A percentile compares a stretch with the other conserved stretches of the same genome.
These are phyloP conservation scores for Amphirosellinia nigrospora DNA, from an alignment of 495 filamentous ascomycete genomes.

Conservation along the genomic window DNA sequence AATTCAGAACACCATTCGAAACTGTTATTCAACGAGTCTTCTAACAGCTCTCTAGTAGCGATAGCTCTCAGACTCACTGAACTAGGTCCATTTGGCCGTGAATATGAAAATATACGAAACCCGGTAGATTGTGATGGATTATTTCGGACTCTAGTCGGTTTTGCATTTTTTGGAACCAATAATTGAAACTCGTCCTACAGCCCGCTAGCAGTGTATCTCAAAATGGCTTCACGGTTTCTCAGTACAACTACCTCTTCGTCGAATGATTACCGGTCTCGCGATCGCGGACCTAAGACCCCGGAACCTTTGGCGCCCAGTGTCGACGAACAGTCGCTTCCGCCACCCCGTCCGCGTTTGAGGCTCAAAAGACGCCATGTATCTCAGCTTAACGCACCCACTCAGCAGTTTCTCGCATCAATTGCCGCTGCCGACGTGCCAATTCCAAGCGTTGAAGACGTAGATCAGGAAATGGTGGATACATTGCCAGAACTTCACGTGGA, in stretches of 20 bases:
- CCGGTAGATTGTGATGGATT: conserved; percentile 29
- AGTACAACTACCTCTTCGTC: conserved; percentile 46
- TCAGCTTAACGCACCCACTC: conserved; percentile 56
- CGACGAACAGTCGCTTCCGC: conserved; percentile 46
- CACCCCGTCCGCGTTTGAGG: conserved; percentile 51
- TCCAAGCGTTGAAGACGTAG: conserved; percentile 57
- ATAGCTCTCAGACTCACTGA: conserved; percentile 2
- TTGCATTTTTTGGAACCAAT: conserved; percentile 16
- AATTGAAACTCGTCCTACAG: not conserved
- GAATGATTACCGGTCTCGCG: conserved; percentile 46
- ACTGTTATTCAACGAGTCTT: not conserved
- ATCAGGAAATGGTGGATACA: conserved; percentile 43
- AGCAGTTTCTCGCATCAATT: conserved; percentile 63
- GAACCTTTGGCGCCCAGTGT: conserved; percentile 45
- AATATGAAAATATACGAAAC: conserved; percentile 5
- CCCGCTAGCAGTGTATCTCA: conserved; percentile 8
- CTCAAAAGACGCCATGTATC: conserved; percentile 52
- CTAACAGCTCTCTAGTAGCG: conserved; percentile 18
- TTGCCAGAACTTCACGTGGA: conserved; percentile 35
- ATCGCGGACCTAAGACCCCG: conserved; percentile 50
- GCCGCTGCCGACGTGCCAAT: conserved; percentile 62
- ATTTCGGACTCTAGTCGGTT: conserved; percentile 25
- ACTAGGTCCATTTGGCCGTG: conserved; percentile 17
- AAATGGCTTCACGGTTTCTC: conserved; percentile 50
- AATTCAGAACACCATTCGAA: not conserved